A percentile compares a stretch with the other conserved stretches of the same genome.
These are phyloP conservation scores for Acanthamoeba quina DNA, from an alignment of 208 protist species.

Conservation along the genomic window DNA sequence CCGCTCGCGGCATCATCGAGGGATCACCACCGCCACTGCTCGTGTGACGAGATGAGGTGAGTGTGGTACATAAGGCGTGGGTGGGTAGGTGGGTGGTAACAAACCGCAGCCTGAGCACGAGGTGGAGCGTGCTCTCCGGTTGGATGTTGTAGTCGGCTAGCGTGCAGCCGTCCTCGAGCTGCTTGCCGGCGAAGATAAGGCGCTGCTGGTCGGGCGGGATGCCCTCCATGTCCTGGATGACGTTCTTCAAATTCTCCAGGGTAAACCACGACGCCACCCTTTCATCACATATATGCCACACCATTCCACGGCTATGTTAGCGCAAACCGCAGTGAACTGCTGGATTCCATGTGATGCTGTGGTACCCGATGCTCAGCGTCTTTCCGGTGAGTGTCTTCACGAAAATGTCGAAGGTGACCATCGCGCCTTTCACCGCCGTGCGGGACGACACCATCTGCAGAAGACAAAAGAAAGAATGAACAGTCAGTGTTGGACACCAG, in stretches of 20 bases:
- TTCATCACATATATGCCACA: neutral
- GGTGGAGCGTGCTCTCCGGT: conserved; percentile 81
- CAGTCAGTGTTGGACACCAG: neutral
- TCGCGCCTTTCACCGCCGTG: neutral
- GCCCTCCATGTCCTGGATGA: conserved; percentile 94
- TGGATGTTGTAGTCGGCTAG: conserved; percentile 92
- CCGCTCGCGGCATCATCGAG: neutral
- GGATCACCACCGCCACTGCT: neutral
- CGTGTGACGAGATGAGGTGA: neutral
- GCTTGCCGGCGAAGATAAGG: conserved; percentile 96
- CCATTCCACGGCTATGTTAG: neutral
- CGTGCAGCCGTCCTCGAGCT: conserved; percentile 95
- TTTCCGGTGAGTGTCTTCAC: conserved; percentile 81
- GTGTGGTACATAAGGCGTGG: too few species aligned
- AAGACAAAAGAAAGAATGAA: neutral
- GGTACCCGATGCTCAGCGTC: conserved; percentile 60
- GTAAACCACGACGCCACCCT: conserved; percentile 19
- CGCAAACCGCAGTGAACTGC: neutral
- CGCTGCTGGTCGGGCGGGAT: conserved; percentile 96
- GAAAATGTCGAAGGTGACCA: conserved; percentile 74
- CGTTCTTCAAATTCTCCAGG: conserved; percentile 86
- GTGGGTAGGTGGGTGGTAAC: neutral
- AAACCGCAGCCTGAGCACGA: conserved; percentile 85
- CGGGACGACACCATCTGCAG: conserved; percentile 10
- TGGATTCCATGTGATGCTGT: too few species aligned